Evolutionary conservation across 352 stramenopile genomes (phyloP).

Genomic region (Pythium sukuiense): DNA sequence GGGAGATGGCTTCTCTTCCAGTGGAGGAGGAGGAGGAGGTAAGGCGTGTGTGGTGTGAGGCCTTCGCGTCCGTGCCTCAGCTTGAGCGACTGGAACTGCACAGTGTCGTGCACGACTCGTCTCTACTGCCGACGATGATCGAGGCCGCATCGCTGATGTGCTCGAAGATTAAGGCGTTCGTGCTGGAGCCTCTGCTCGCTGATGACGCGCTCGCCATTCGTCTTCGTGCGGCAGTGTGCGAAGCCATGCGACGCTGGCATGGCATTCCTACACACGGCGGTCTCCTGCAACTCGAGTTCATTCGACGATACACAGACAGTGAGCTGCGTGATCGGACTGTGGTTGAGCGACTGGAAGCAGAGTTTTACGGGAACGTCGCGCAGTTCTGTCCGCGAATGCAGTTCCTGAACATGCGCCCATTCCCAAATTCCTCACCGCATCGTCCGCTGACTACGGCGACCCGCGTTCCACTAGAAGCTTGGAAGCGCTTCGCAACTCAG

Average conservation of each 20-base stretch:
- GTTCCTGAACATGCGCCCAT: constrained; percentile 14
- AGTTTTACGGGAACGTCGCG: constrained; percentile 14
- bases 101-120: constrained; percentile 10
- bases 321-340: neutral
- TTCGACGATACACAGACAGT: neutral
- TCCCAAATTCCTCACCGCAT: neutral
- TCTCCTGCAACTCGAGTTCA: constrained; percentile 22
- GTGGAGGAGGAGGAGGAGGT: neutral
- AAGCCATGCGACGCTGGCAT: constrained; percentile 6
- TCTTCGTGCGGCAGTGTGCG: constrained; percentile 3
- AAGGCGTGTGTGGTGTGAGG: neutral
- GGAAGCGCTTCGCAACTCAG: constrained; percentile 2
- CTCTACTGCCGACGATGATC: constrained; percentile 11
- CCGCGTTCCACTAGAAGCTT: constrained; percentile 5
- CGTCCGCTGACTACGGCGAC: neutral
- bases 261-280: neutral
- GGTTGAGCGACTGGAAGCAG: constrained; percentile 5
- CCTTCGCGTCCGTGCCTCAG: constrained; percentile 8
- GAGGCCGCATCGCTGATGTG: constrained; percentile 12
- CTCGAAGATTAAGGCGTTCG: constrained; percentile 3
- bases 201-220: neutral
- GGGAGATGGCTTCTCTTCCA: neutral
- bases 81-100: constrained; percentile 23
- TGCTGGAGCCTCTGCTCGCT: constrained; percentile 2
- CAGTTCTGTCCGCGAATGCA: constrained; percentile 12